phyloP scores from a whole-genome alignment of 2,329 filamentous ascomycete species.

The Claviceps quebecensis region DNA sequence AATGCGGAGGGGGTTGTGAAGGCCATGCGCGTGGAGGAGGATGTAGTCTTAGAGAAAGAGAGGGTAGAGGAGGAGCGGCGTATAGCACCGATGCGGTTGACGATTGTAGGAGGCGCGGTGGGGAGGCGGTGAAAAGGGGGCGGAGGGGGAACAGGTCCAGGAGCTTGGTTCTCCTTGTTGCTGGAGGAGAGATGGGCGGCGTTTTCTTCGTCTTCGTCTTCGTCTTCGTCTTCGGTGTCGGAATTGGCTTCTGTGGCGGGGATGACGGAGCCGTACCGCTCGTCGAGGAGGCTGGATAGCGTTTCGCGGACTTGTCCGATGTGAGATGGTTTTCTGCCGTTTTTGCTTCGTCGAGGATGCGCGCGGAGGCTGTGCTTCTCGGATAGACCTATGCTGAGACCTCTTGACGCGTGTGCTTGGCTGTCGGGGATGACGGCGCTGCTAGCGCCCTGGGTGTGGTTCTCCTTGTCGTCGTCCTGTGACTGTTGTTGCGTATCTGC shows the following conservation, averaged over 20 bases:
- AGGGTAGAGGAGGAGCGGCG: slow-evolving; percentile 25
- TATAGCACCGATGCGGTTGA: slow-evolving; percentile 63
- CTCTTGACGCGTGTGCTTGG: slow-evolving; percentile 30
- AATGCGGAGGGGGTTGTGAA: slow-evolving; percentile 33
- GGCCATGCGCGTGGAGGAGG: slow-evolving; percentile 34
- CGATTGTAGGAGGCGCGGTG: slow-evolving; percentile 22
- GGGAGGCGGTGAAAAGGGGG: neutral
- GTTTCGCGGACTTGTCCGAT: slow-evolving; percentile 72
- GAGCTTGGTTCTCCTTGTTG: slow-evolving; percentile 37
- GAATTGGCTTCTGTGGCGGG: slow-evolving; percentile 25
- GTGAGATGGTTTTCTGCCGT: slow-evolving; percentile 54
- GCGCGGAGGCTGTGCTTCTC: slow-evolving; percentile 37
- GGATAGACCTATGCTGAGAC: slow-evolving; percentile 14
- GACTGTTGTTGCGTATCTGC: slow-evolving; percentile 14
- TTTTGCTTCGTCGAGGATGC: slow-evolving; percentile 47
- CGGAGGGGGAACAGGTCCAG: slow-evolving; percentile 24
- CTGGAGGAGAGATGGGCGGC: slow-evolving; percentile 6
- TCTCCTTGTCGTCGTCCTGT: slow-evolving; percentile 13
- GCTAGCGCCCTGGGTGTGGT: slow-evolving; percentile 10
- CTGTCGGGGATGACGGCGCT: slow-evolving; percentile 34
- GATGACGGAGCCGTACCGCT: slow-evolving; percentile 38
- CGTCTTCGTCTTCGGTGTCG: slow-evolving; percentile 22
- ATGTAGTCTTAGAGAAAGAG: too few species aligned
- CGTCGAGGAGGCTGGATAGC: slow-evolving; percentile 62
- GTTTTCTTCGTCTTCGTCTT: neutral